Conservation (phyloP, 106 monocot genomes). For the Alisma plantagoaquatica region DNA sequence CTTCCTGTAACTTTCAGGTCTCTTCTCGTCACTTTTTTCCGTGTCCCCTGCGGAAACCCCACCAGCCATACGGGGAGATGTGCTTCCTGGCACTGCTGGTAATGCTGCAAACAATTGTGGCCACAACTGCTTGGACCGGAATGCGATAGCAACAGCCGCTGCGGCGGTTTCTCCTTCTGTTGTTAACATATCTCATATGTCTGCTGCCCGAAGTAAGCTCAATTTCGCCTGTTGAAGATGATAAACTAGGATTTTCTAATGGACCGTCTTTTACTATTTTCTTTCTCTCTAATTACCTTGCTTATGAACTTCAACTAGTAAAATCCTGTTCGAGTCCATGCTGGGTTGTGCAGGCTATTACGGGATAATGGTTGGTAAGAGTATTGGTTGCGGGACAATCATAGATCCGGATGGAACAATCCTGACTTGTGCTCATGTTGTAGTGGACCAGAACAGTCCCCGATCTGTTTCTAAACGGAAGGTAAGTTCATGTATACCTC, state of each 20-base stretch:
- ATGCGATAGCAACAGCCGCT: slow-evolving; percentile 66
- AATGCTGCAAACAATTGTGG: slow-evolving; percentile 24
- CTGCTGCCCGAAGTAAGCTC: slow-evolving; percentile 25
- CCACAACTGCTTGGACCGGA: slow-evolving; percentile 40
- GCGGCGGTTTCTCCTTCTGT: slow-evolving; percentile 64
- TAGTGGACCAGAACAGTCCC: slow-evolving; percentile 38
- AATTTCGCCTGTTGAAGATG: too few species aligned
- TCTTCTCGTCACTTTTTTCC: too few species aligned
- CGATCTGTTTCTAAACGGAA: slow-evolving; percentile 37
- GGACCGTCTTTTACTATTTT: too few species aligned
- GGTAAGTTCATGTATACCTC: slow-evolving; percentile 22
- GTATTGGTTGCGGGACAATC: slow-evolving; percentile 86
- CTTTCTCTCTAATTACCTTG: too few species aligned
- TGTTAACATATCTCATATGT: slow-evolving; percentile 55
- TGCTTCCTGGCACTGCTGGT: too few species aligned
- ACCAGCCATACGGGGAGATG: too few species aligned
- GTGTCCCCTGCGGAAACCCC: too few species aligned
- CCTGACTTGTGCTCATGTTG: slow-evolving; percentile 90
- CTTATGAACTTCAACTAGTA: too few species aligned
- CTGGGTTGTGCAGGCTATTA: slow-evolving; percentile 27
- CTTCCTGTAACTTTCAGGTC: too few species aligned
- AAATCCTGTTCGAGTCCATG: not conserved
- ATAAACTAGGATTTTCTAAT: too few species aligned
- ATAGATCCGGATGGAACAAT: slow-evolving; percentile 94
- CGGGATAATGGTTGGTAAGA: slow-evolving; percentile 46